Base-by-base conservation (phyloP, 2,329 filamentous ascomycete genomes). In the Claviceps digitariae region DNA sequence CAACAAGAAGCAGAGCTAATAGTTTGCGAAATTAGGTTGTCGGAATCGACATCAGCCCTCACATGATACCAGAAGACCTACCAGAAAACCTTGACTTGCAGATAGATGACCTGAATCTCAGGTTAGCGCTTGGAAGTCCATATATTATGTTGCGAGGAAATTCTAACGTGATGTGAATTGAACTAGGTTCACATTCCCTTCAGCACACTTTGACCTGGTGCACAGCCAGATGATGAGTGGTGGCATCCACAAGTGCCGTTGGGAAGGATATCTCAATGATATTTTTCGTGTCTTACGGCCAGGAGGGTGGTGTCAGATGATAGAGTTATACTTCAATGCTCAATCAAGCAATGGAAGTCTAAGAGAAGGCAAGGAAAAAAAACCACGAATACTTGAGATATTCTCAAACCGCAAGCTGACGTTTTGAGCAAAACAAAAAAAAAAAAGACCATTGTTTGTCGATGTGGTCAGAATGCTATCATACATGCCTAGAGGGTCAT, bases 301-400 rank as follows among this genome's bases (percentile, higher is more conserved):
- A 6, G 85, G 83, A 2, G 90, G 90, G 1, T 95, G 89, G 88
- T 78, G 86, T 55, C 89, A 95, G 63, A 83, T 95, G 77, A 79
- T 87, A n/a, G 90, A 95, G 64, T 79, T 90, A 61, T 89, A 94
- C 63, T 84, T 84, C 66, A 88, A 89, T 58, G 82, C 87, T 27
- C 90, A 95, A 66, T 95, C 88, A 0, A 82, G 91, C 60, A 94
- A 87, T 61, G 89, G 89, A 5, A 82, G 80, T n/a, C 70, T 93
- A 60, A 83, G 80, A 12, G 76, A 83, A 50, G 74, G 81, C 76
- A 62, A 66, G 74, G 5, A 10, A 76, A 62, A 66, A 74, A 6
- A 10, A 3, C 27, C 31, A 29, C 23, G 27, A 8, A 34, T 12
- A 40, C 17, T 29, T 31, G 25, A 43, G 34, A 43, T 9, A 10